Conservation (phyloP, 2,329 filamentous ascomycete species). For the Xylaria sp. region DNA sequence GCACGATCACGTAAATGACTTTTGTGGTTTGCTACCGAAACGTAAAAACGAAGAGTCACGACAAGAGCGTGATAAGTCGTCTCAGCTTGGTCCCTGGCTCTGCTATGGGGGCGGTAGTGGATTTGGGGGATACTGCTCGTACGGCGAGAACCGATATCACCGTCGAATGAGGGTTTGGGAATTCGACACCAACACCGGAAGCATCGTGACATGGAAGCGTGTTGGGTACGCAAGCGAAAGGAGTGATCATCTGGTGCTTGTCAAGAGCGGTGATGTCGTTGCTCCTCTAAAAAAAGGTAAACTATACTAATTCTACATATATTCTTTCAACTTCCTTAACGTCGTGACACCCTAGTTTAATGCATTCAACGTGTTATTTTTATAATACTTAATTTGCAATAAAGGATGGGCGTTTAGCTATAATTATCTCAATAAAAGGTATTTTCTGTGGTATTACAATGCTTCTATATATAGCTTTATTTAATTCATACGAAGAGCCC, state of each 20-base stretch:
- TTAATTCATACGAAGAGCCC: no score
- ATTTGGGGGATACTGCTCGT: conserved; percentile 49
- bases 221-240: conserved; percentile 48
- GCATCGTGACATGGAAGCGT: conserved; percentile 49
- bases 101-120: conserved; percentile 48
- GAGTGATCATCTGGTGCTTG: conserved; percentile 51
- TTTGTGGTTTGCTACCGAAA: conserved; percentile 49
- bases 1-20: conserved; percentile 52
- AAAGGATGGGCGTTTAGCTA: no score
- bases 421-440: no score
- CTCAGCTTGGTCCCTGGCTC: conserved; percentile 47
- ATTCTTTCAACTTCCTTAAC: neutral
- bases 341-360: neutral
- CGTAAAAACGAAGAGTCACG: neutral
- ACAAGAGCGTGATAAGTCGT: conserved; percentile 21
- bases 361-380: neutral
- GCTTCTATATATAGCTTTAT: no score
- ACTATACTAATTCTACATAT: neutral
- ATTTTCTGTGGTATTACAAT: no score
- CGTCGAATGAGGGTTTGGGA: conserved; percentile 49
- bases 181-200: conserved; percentile 42
- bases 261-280: conserved; percentile 41
- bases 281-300: neutral
- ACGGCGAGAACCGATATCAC: conserved; percentile 47
- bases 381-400: no score